Percentiles rank a stretch among this genome's conserved stretches.
Evolutionary conservation across 2,329 filamentous ascomycete species (phyloP).

Genomic region (Metarhizium brunneum): DNA sequence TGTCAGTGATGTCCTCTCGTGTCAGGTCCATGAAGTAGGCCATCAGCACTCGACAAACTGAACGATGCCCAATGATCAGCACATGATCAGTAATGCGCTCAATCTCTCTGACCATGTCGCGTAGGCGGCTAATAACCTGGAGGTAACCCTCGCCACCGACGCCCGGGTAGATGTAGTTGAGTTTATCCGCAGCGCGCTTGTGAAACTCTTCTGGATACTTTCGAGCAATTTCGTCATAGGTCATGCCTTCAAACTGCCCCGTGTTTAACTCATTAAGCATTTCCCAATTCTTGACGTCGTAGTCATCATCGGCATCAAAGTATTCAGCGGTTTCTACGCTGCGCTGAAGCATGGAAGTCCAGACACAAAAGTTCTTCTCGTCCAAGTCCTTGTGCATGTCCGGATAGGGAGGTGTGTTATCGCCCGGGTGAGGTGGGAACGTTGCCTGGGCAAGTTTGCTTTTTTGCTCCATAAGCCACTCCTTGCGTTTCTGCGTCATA

Average conservation of each 20-base stretch:
- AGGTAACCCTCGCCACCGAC: conserved; percentile 94
- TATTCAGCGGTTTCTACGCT: conserved; percentile 80
- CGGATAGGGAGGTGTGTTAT: conserved; percentile 90
- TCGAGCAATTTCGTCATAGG: conserved; percentile 81
- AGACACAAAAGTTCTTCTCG: conserved; percentile 91
- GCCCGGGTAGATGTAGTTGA: conserved; percentile 93
- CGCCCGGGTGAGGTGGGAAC: conserved; percentile 84
- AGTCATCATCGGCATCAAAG: conserved; percentile 86
- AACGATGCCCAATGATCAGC: conserved; percentile 84
- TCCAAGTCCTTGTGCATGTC: conserved; percentile 62
- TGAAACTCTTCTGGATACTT: conserved; percentile 73
- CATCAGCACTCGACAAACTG: conserved; percentile 82
- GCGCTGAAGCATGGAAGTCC: conserved; percentile 94
- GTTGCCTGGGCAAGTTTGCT: conserved; percentile 66
- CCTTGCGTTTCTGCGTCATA: conserved; percentile 67
- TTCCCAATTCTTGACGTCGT: conserved; percentile 94
- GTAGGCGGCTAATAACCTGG: conserved; percentile 90
- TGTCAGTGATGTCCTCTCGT: conserved; percentile 82
- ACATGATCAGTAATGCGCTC: conserved; percentile 96
- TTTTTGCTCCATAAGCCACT: conserved; percentile 77
- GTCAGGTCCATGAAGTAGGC: conserved; percentile 95
- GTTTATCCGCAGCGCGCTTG: conserved; percentile 74
- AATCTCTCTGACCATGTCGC: conserved; percentile 92
- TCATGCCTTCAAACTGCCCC: conserved; percentile 88
- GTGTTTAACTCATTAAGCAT: conserved; percentile 97